Base-by-base conservation (phyloP, 805 yeast genomes). In the Millerozyma acaciae region DNA sequence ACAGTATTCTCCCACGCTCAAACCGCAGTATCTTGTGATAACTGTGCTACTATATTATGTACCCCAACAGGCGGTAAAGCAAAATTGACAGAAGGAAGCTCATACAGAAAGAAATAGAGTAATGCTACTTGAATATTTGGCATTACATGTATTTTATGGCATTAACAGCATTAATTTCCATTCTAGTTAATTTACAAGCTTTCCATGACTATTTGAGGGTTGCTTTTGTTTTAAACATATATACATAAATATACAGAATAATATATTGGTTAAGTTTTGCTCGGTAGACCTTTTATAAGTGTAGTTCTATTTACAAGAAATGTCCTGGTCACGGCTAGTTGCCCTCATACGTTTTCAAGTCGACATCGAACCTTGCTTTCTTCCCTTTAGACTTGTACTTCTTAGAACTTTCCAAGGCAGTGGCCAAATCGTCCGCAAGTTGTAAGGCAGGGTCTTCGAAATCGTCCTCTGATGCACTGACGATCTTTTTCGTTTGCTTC, bases 61-160 rank as follows among this genome's bases (percentile, higher is more conserved):
- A 55, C 63, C 39, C 68, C 68, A 30, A 54, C 68, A 35, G 68
- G 68, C 49, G 68, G 67, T 55, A 61, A 61, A 54, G 65, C 66
- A 44, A 59, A 60, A 57, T 59, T 62, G 55, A 55, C 64, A 41
- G 68, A 62, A 57, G 68, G 67, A 34, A 55, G 57, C 37, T 61
- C 68, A 35, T 60, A 59, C 59, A 61, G 68, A 58, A 60, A 53
- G 51, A 62, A 62, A 59, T 62, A n/a, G 55, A 52, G 26, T 18
- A 28, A 13, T 18, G 13, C 13, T 22, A 12, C 13, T 12, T 22
- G 6, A 8, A 22, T 22, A 25, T 25, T 25, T 25, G 28, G 16
- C 28, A 15, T 25, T 25, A 25, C 22, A 25, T 25, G 28, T 25
- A 25, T 25, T 15, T 15, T 25, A 25, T n/a, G n/a, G n/a, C n/a